phyloP scores from a whole-genome alignment of 192 early-diverging fungal genomes.

The Coemansia sp. region DNA sequence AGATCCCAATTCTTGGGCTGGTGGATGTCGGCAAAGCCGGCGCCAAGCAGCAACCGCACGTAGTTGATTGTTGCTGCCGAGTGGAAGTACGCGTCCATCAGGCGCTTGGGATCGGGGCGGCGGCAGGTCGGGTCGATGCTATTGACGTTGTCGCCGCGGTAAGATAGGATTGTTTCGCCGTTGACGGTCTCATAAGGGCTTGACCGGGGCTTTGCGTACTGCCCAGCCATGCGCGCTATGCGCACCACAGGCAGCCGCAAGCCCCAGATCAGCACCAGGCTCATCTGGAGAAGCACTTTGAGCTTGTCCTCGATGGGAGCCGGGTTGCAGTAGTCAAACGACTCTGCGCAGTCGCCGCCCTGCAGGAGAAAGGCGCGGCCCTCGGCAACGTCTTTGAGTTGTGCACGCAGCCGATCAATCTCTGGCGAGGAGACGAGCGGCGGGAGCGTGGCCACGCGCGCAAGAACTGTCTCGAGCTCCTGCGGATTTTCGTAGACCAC shows the following conservation, averaged over 20 bases:
- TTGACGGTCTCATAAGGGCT: conserved; percentile 86
- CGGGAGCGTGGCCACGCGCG: conserved; percentile 79
- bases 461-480: conserved; percentile 69
- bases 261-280: conserved; percentile 92
- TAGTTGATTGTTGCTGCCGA: conserved; percentile 97
- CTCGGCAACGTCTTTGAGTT: conserved; percentile 87
- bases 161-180: conserved; percentile 82
- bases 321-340: conserved; percentile 97
- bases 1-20: conserved; percentile 88
- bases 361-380: conserved; percentile 94
- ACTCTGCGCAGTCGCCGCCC: conserved; percentile 98
- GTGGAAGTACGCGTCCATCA: conserved; percentile 95
- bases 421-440: conserved; percentile 88
- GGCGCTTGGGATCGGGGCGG: conserved; percentile 89
- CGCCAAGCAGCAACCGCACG: conserved; percentile 78
- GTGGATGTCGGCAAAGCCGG: conserved; percentile 92
- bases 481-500: conserved; percentile 82
- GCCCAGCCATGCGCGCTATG: conserved; percentile 98
- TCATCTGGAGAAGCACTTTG: conserved; percentile 97
- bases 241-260: conserved; percentile 90
- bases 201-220: conserved; percentile 98
- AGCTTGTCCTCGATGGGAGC: conserved; percentile 92
- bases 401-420: conserved; percentile 79
- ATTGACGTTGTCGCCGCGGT: conserved; percentile 98
- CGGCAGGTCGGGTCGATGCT: conserved; percentile 85